Percentiles rank a stretch among this genome's conserved stretches.
phyloP scores from a whole-genome alignment of 176 grass and related monocot species.

The Raddia distichophylla region DNA sequence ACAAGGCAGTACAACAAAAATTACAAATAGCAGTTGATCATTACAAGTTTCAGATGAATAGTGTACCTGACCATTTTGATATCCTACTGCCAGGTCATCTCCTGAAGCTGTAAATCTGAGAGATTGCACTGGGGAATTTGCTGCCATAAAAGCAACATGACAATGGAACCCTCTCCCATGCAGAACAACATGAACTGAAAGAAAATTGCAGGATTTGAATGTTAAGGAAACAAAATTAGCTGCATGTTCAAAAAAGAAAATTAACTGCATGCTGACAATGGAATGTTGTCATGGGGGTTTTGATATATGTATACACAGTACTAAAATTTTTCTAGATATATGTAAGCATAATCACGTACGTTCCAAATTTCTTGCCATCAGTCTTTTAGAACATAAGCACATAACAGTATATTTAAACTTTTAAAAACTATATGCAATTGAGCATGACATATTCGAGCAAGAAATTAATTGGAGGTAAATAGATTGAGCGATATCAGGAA shows the following conservation, averaged over 20 bases:
- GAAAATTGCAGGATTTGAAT: slow-evolving; percentile 7
- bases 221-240: slow-evolving; percentile 32
- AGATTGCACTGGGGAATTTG: slow-evolving; percentile 52
- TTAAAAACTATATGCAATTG: too few species aligned
- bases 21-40: slow-evolving; percentile 29
- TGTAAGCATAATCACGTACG: too few species aligned
- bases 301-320: too few species aligned
- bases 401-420: too few species aligned
- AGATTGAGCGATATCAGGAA: too few species aligned
- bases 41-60: slow-evolving; percentile 32
- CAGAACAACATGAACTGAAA: slow-evolving; percentile 64
- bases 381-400: too few species aligned
- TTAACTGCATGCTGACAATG: too few species aligned
- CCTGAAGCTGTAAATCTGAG: slow-evolving; percentile 64
- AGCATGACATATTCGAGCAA: too few species aligned
- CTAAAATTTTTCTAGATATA: too few species aligned
- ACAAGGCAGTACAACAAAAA: slow-evolving; percentile 36
- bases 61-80: slow-evolving; percentile 87
- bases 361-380: too few species aligned
- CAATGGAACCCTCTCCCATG: slow-evolving; percentile 27
- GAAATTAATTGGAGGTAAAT: too few species aligned
- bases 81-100: slow-evolving; percentile 62
- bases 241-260: background rate
- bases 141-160: slow-evolving; percentile 66
- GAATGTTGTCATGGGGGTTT: too few species aligned